Base-by-base conservation (phyloP, 495 filamentous ascomycete genomes). In the Tuber aestivum region DNA sequence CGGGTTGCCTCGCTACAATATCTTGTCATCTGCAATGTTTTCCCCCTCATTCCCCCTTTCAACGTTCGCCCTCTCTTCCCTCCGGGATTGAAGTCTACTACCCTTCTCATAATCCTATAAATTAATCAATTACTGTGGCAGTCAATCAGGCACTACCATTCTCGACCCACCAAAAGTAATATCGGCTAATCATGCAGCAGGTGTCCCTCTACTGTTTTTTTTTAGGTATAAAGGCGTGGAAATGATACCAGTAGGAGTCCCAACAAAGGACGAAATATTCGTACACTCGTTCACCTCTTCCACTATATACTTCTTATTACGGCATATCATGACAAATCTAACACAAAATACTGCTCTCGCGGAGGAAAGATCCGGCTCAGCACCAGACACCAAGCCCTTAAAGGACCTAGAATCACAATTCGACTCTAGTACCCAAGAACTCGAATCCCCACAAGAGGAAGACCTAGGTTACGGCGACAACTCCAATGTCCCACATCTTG, bases 401-500 rank as follows among this genome's bases (percentile, higher is more conserved):
- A 44, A 12, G 44, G 35, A 27, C 72, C 72, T 68, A 21, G 37
- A 70, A 32, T 27, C 72, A 70, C 45, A 37, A 38, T 41, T 61
- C 72, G 27, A 20, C 70, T 27, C 65, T 14, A 45, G 21, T 27
- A n/a, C 44, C n/a, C 70, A n/a, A 41, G 44, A 76, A 21, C 21
- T 38, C 18, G 40, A 37, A 12, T 37, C 70, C 21, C 16, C 35
- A 12, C 38, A 38, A 41, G 35, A n/a, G 9, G 70, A 41, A 14
- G 70, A 50, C 45, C 6, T 50, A 2, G 45, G 45, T 10, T 41
- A 71, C 35, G 37, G 75, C 70, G 75, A 81, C 72, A 84, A 83
- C 70, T 84, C 83, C 23, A 80, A 82, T 70, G 83, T 84, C 27
- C 84, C 84, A 9, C 74, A 70, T 20, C 75, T 85, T 45, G 77